phyloP scores from a whole-genome alignment of 768 basidiomycete species.

The Leccinellum luteum region DNA sequence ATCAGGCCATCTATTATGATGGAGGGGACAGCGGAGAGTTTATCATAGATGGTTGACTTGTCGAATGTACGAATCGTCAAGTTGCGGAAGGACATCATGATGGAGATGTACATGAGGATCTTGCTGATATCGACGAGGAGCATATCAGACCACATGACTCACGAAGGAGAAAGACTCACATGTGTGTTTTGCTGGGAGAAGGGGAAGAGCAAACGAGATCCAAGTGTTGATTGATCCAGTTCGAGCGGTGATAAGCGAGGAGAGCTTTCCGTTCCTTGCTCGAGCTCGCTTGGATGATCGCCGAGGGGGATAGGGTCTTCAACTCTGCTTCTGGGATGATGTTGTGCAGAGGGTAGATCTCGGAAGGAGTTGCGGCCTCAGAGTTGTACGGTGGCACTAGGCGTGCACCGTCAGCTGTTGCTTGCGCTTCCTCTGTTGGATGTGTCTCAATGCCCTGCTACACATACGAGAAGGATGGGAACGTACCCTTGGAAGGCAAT shows the following conservation, averaged over 20 bases:
- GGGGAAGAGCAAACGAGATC: constrained; percentile 36
- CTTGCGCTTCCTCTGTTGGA: constrained; percentile 62
- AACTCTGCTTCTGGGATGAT: constrained; percentile 83
- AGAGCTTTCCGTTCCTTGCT: constrained; percentile 49
- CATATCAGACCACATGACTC: neutral
- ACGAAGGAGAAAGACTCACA: constrained; percentile 43
- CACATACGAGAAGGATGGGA: neutral
- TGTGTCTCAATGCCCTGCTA: neutral
- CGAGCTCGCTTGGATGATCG: constrained; percentile 51
- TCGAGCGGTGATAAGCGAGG: constrained; percentile 60
- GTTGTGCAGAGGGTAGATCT: constrained; percentile 69
- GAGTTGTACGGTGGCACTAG: constrained; percentile 75
- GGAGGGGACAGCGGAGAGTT: constrained; percentile 55
- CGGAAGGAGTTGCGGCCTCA: constrained; percentile 64
- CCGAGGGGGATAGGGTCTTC: constrained; percentile 58
- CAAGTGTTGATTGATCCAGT: constrained; percentile 73
- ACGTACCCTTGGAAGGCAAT: constrained; percentile 67
- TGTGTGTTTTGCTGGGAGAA: constrained; percentile 54
- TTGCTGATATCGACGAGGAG: constrained; percentile 44
- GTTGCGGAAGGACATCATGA: constrained; percentile 72
- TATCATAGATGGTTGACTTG: constrained; percentile 53
- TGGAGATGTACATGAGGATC: constrained; percentile 75
- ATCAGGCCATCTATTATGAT: constrained; percentile 72
- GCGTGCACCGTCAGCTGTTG: constrained; percentile 57
- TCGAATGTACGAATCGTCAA: constrained; percentile 40